These are phyloP conservation scores for Rubia balearica DNA, from an alignment of 305 asterid species.

Conservation along the genomic window DNA sequence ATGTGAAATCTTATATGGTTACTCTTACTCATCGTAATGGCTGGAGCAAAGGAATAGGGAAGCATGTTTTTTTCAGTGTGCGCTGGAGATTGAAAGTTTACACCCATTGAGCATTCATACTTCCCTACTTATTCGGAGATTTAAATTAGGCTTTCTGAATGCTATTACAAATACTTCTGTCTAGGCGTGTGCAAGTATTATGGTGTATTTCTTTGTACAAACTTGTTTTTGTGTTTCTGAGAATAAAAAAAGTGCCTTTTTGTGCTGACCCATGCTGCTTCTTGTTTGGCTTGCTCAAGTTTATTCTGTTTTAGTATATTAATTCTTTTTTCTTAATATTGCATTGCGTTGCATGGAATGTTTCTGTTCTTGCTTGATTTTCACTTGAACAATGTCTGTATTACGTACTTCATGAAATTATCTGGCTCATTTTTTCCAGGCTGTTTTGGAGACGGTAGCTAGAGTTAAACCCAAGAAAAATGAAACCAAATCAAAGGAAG, in stretches of 20 bases:
- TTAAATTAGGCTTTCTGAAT: background rate
- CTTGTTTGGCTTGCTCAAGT: background rate
- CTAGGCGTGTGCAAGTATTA: no score
- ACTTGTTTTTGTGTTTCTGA: background rate
- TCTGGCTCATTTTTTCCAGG: slow-evolving; percentile 41
- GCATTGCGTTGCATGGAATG: background rate
- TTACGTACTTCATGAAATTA: slow-evolving; percentile 13
- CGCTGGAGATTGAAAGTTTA: background rate
- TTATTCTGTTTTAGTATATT: background rate
- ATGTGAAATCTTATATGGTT: background rate
- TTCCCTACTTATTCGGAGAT: background rate
- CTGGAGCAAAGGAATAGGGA: background rate
- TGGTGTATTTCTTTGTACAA: background rate
- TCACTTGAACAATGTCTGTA: slow-evolving; percentile 1
- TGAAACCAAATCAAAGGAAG: slow-evolving; percentile 79
- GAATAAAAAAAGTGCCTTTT: slow-evolving; percentile 1
- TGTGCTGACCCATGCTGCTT: background rate
- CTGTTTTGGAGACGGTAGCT: slow-evolving; percentile 96
- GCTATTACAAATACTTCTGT: background rate
- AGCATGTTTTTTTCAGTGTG: background rate
- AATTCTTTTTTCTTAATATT: background rate
- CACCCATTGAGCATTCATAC: background rate
- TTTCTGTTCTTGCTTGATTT: slow-evolving; percentile 6
- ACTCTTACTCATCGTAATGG: background rate
- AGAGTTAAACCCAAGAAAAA: slow-evolving; percentile 94